Evolutionary conservation across 2,329 filamentous ascomycete species (phyloP), one percentile per base, ranked within the genome.

Genomic region (Thyridium curvatum): DNA sequence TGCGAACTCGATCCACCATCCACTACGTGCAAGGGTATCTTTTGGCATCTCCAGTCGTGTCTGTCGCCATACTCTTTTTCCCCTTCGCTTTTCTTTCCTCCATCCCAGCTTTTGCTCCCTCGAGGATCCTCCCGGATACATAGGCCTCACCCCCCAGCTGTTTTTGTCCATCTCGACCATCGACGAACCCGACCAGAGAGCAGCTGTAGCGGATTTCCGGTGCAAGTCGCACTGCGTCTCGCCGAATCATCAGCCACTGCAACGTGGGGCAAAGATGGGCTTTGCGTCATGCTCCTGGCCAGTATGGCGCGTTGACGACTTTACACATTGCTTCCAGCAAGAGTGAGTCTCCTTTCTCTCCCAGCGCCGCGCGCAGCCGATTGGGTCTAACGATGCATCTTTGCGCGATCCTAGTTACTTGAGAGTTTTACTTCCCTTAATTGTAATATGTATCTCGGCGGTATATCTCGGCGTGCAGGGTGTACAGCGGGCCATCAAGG

Each of bases 391-490:
- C 34, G 18, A 34, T 35, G 18, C 12, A 16, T 12, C 30, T 10
- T 35, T 18, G 16, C 16, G 30, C 30, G 18, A 8, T 39, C 43
- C 46, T 58, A 91, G 86, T 60, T 90, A 86, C 60, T 75, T 94
- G 39, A 82, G 86, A 61, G 79, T 86, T 44, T 69, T 94, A 34
- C 72, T 97, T 39, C 93, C 93, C 39, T 68, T 93, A 44, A 65
- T 82, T 44, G 71, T 84, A 41, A 77, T 89, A 60, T 73, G 65
- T 46, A 51, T 84, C 18, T 97, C 93, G 7, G 59, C 90, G 48
- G 57, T 85, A 38, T 71, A 80, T 49, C 74, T 95, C 41, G 50
- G 73, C 42, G 56, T 73, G 50, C 78, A 82, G 54, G 66, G 73
- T 50, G 59, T 79, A 46, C 66, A 69, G 43, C 73, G 72, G 41